A percentile compares a stretch with the other conserved stretches of the same genome.
Conservation (phyloP, 129 eudicot genomes). For the Flaveria trinervia region DNA sequence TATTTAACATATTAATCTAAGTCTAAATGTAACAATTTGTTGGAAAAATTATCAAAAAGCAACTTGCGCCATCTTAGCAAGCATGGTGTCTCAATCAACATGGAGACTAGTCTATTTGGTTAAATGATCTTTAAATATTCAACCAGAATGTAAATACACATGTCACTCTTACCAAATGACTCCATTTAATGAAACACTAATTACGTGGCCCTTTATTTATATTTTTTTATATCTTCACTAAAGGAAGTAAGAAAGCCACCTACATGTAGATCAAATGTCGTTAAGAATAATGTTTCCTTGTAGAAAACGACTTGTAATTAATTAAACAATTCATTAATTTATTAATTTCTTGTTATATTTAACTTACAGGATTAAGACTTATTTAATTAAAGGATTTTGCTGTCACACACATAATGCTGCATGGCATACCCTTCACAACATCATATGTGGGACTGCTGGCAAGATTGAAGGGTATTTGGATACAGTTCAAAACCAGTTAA, state of each 20-base stretch:
- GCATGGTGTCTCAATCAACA: conserved; percentile 24
- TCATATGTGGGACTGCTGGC: conserved; percentile 86
- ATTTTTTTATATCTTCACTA: neutral
- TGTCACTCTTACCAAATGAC: conserved; percentile 33
- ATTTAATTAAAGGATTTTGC: conserved; percentile 75
- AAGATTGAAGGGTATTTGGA: conserved; percentile 78
- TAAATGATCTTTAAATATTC: conserved; percentile 3
- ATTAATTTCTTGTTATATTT: conserved; percentile 12
- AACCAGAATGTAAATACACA: conserved; percentile 20
- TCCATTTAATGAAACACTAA: conserved; percentile 21
- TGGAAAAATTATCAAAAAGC: neutral
- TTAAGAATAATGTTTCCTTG: conserved; percentile 33
- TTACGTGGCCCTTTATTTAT: conserved; percentile 17
- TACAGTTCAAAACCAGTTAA: conserved; percentile 44
- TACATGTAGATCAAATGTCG: conserved; percentile 41
- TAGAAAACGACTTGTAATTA: conserved; percentile 22
- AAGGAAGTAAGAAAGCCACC: neutral
- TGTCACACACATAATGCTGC: conserved; percentile 96
- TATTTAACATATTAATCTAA: neutral
- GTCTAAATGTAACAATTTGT: neutral
- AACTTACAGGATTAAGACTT: conserved; percentile 64
- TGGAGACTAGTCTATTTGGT: conserved; percentile 22
- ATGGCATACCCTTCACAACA: conserved; percentile 98
- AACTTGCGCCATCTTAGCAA: conserved; percentile 12
- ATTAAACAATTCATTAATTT: neutral